A percentile compares a stretch with the other conserved stretches of the same genome.
Evolutionary conservation across 1,139 yeast genomes (phyloP).

Genomic region (Yamadazyma friedrichii): DNA sequence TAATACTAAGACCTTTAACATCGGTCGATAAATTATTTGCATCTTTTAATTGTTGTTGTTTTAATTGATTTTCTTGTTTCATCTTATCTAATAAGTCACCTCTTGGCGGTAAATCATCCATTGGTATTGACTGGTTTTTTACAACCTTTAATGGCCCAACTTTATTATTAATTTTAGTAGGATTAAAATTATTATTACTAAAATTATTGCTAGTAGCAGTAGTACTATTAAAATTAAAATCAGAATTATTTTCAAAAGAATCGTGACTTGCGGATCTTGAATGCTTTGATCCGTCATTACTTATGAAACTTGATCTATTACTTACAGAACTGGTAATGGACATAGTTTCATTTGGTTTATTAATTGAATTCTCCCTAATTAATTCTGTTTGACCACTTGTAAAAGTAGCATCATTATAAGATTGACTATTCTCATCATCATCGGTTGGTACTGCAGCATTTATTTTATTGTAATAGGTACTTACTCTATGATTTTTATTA

Average conservation of each 20-base stretch:
- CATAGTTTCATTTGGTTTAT: conserved; percentile 9
- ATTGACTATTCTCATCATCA: conserved; percentile 14
- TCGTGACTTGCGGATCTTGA: conserved; percentile 3
- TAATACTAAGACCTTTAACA: conserved; percentile 8
- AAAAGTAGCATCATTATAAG: neutral
- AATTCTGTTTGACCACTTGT: conserved; percentile 8
- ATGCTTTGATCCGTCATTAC: conserved; percentile 12
- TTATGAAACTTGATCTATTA: conserved; percentile 24
- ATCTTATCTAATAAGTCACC: conserved; percentile 27
- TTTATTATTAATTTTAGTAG: conserved; percentile 3
- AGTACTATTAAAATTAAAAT: conserved; percentile 12
- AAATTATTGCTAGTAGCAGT: neutral
- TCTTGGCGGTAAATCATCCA: conserved; percentile 30
- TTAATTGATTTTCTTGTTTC: conserved; percentile 8
- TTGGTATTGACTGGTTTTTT: conserved; percentile 16
- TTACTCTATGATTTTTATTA: conserved; percentile 16
- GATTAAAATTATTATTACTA: too few relatives aligned
- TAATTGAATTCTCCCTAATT: conserved; percentile 12
- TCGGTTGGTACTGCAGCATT: conserved; percentile 12
- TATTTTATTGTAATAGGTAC: conserved; percentile 37
- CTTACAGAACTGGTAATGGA: conserved; percentile 28
- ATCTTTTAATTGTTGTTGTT: conserved; percentile 1
- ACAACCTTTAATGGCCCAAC: conserved; percentile 20
- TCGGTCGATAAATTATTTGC: conserved; percentile 1
- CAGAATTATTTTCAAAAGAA: conserved; percentile 8